Evolutionary conservation across 192 early-diverging fungal genomes (phyloP).

Genomic region (Helicostylum pulchrum): DNA sequence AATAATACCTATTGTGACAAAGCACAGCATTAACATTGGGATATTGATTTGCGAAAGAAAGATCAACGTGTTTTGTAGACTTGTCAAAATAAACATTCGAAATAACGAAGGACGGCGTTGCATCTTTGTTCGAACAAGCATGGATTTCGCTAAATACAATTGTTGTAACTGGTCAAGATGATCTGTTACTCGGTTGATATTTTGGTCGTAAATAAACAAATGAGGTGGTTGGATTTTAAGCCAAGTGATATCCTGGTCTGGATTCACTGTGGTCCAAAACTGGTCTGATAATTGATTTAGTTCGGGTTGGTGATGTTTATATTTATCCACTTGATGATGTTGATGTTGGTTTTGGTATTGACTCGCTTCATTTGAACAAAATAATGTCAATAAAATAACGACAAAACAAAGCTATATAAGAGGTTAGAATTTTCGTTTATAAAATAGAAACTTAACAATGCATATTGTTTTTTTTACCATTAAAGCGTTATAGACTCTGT

Average conservation of each 20-base stretch:
- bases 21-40: conserved; percentile 22
- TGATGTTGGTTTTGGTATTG: background rate
- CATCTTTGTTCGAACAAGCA: background rate
- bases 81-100: background rate
- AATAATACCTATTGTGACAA: conserved; percentile 22
- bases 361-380: background rate
- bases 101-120: conserved; percentile 10
- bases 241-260: background rate
- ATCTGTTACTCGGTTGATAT: background rate
- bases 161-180: background rate
- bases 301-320: background rate
- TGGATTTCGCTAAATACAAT: background rate
- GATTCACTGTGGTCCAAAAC: conserved; percentile 9
- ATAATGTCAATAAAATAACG: conserved; percentile 3
- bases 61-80: background rate
- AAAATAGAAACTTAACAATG: no score
- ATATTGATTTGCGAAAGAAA: conserved; percentile 22
- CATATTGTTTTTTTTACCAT: conserved; percentile 25
- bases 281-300: conserved; percentile 8
- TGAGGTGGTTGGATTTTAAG: background rate
- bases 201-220: background rate
- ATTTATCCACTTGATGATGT: background rate
- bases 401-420: conserved; percentile 17
- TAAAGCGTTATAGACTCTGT: conserved; percentile 24
- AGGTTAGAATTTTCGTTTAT: no score